These are phyloP conservation scores for Gautieria morchelliformis DNA, from an alignment of 768 basidiomycete genomes.

Conservation along the genomic window DNA sequence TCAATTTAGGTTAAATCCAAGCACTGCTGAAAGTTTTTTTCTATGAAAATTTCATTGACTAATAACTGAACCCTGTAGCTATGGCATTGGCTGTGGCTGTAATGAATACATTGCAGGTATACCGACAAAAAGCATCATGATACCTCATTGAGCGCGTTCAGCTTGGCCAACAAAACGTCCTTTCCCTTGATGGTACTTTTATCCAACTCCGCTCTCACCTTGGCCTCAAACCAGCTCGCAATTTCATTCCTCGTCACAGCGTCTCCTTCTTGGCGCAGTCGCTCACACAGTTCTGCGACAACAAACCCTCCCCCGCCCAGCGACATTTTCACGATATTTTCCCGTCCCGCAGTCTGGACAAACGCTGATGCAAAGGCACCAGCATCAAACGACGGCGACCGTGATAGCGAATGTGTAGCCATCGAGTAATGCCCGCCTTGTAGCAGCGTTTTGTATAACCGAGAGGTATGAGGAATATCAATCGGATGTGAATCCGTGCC, in stretches of 20 bases:
- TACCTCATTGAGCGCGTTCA: slow-evolving; percentile 22
- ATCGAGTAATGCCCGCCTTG: slow-evolving; percentile 87
- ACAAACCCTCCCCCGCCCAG: slow-evolving; percentile 61
- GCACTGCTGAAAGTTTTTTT: too few species aligned
- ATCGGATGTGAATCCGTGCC: slow-evolving; percentile 55
- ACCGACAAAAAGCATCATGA: neutral
- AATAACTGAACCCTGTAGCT: too few species aligned
- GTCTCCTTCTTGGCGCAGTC: slow-evolving; percentile 27
- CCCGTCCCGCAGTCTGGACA: slow-evolving; percentile 42
- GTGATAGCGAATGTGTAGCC: slow-evolving; percentile 42
- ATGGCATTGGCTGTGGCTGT: too few species aligned
- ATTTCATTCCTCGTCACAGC: slow-evolving; percentile 17
- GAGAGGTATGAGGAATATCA: slow-evolving; percentile 72
- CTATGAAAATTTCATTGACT: too few species aligned
- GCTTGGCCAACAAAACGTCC: slow-evolving; percentile 55
- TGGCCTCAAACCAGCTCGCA: slow-evolving; percentile 48
- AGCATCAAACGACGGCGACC: slow-evolving; percentile 45
- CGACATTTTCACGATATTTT: slow-evolving; percentile 46
- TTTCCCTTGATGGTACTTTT: slow-evolving; percentile 58
- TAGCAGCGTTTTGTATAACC: slow-evolving; percentile 81
- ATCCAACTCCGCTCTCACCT: slow-evolving; percentile 39
- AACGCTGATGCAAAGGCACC: slow-evolving; percentile 50
- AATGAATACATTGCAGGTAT: too few species aligned
- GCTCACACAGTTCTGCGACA: slow-evolving; percentile 61
- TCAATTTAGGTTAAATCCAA: too few species aligned